These are phyloP conservation scores for Solanum paucissectum DNA, from an alignment of 257 asterid species.

Conservation along the genomic window DNA sequence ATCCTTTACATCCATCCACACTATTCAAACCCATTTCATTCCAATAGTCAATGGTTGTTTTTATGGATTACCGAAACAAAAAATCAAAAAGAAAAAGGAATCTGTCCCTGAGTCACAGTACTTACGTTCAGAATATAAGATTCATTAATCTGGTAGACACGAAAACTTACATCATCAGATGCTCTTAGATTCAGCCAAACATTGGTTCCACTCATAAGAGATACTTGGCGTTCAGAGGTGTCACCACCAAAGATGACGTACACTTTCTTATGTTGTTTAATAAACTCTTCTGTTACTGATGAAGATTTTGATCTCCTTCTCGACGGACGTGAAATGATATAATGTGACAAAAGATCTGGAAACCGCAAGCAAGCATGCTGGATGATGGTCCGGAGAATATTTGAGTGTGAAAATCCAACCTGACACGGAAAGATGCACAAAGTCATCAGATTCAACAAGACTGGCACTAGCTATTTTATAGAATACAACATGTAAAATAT, in stretches of 20 bases:
- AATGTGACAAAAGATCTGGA: slow-evolving; percentile 37
- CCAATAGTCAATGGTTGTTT: neutral
- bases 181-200: slow-evolving; percentile 86
- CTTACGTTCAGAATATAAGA: neutral
- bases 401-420: slow-evolving; percentile 93
- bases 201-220: slow-evolving; percentile 94
- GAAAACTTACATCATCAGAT: slow-evolving; percentile 62
- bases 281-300: slow-evolving; percentile 13
- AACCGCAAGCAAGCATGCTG: slow-evolving; percentile 82
- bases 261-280: slow-evolving; percentile 32
- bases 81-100: neutral
- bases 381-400: slow-evolving; percentile 63
- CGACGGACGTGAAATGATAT: slow-evolving; percentile 34
- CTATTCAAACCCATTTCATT: neutral
- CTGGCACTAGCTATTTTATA: neutral
- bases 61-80: neutral
- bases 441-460: neutral
- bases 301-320: slow-evolving; percentile 24
- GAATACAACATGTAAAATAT: neutral
- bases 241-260: slow-evolving; percentile 83
- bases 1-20: neutral
- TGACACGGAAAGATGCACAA: slow-evolving; percentile 5
- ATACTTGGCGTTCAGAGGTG: slow-evolving; percentile 86
- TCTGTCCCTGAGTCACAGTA: neutral
- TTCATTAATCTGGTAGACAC: neutral